A percentile compares a stretch with the other conserved stretches of the same genome.
Conservation (phyloP, 2,329 filamentous ascomycete species). For the Hysterium pulicare region DNA sequence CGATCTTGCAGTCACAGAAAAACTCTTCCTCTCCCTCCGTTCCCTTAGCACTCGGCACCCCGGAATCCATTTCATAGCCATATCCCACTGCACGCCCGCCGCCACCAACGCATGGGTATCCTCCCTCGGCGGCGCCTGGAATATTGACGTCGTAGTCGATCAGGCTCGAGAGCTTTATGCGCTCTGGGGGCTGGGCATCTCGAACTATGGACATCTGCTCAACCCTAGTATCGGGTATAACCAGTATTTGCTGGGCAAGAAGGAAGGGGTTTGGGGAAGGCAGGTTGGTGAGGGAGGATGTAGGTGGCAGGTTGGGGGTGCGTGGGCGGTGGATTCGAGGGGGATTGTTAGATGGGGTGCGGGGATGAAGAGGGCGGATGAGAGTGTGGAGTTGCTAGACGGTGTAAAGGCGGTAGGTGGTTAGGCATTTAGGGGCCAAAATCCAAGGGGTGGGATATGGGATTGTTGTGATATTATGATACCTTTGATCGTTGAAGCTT, state of each 20-base stretch:
- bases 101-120: slow-evolving; percentile 58
- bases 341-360: slow-evolving; percentile 33
- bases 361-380: slow-evolving; percentile 35
- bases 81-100: slow-evolving; percentile 57
- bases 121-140: slow-evolving; percentile 57
- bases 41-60: slow-evolving; percentile 53
- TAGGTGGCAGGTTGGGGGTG: slow-evolving; percentile 34
- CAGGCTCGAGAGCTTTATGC: slow-evolving; percentile 57
- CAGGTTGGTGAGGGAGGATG: slow-evolving; percentile 33
- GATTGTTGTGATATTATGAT: no score
- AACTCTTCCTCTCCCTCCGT: slow-evolving; percentile 56
- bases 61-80: slow-evolving; percentile 54
- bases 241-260: slow-evolving; percentile 32
- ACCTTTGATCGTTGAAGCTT: no score
- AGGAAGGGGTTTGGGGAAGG: slow-evolving; percentile 33
- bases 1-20: slow-evolving; percentile 27
- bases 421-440: no score
- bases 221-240: slow-evolving; percentile 35
- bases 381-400: slow-evolving; percentile 27
- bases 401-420: slow-evolving; percentile 28
- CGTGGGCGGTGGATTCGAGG: slow-evolving; percentile 29
- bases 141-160: slow-evolving; percentile 55
- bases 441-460: no score
- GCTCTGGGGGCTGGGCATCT: slow-evolving; percentile 56
- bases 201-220: slow-evolving; percentile 32